A percentile compares a stretch with the other conserved stretches of the same genome.
Conservation (phyloP, 768 basidiomycete genomes). For the Termitomyces sp. region DNA sequence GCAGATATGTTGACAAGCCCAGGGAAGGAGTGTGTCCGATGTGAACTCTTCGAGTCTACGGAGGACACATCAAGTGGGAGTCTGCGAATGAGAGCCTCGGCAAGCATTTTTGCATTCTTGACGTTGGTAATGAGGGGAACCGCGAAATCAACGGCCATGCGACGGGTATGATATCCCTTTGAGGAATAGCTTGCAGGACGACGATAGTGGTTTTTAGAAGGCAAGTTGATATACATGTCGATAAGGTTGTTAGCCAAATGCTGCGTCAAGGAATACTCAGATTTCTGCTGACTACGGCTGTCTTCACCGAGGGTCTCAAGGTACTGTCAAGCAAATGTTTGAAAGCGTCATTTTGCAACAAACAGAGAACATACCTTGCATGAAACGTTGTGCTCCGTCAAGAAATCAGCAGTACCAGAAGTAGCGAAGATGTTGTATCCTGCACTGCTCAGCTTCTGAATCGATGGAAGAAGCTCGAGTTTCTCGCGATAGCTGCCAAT, state of each 20-base stretch:
- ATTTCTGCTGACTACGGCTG: slow-evolving; percentile 77
- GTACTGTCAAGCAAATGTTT: slow-evolving; percentile 44
- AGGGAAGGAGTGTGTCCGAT: slow-evolving; percentile 85
- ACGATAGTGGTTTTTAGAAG: slow-evolving; percentile 95
- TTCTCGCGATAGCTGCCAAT: slow-evolving; percentile 98
- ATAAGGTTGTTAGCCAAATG: slow-evolving; percentile 96
- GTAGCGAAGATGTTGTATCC: slow-evolving; percentile 98
- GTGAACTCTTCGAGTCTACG: slow-evolving; percentile 92
- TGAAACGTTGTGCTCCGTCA: slow-evolving; percentile 93
- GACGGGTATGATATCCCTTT: slow-evolving; percentile 93
- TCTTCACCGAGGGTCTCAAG: slow-evolving; percentile 81
- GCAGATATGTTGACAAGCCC: slow-evolving; percentile 86
- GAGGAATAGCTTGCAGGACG: slow-evolving; percentile 96
- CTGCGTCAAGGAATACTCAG: slow-evolving; percentile 95
- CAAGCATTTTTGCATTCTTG: slow-evolving; percentile 95
- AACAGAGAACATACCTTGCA: slow-evolving; percentile 64
- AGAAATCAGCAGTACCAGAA: slow-evolving; percentile 94
- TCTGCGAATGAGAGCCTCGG: slow-evolving; percentile 87
- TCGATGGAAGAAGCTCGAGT: slow-evolving; percentile 89
- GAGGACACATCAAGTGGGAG: slow-evolving; percentile 87
- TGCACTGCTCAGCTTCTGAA: slow-evolving; percentile 88
- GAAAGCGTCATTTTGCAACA: not conserved
- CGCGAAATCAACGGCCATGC: slow-evolving; percentile 99
- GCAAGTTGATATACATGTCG: slow-evolving; percentile 99
- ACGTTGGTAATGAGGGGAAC: slow-evolving; percentile 97